Base-by-base conservation (phyloP, 1,284 basidiomycete species). In the Sanghuangporus weigelae region DNA sequence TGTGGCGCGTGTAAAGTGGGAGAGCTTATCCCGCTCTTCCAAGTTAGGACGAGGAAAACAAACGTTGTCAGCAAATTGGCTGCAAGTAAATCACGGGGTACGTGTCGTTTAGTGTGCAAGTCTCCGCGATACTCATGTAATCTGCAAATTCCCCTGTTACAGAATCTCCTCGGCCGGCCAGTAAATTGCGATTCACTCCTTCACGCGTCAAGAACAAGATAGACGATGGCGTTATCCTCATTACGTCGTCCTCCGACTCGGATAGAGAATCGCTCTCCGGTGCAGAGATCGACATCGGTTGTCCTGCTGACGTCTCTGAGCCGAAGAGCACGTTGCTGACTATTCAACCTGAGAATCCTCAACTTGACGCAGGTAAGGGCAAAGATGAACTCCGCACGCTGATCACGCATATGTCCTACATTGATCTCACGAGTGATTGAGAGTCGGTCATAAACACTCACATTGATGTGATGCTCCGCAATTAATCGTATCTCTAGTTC, bases 21-120 rank as follows among this genome's bases (percentile, higher is more conserved):
- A 7, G 79, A 72, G 58, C 78, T 90, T 2, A 69, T 80, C 11
- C 83, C 88, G 11, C 73, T 84, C 26, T 89, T 89, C 72, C 68
- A 69, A 11, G 71, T 71, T n/a, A 73, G 68, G 67, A 78, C 75
- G 31, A 76, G 78, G 6, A 81, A 79, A 69, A 77, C 78, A n/a
- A 69, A 69, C 57, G 67, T 70, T 16, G 67, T 66, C 40, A 78
- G 82, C 68, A 77, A 76, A 51, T 76, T 81, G 74, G 82, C 81
- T 7, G 74, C 80, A 21, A 70, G 69, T 14, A 80, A 74, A 63
- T 71, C 78, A 40, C 79, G 77, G 75, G 84, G 86, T 84, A 69
- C 40, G 68, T 79, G 8, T 36, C 44, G 21, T 14, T 6, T 46
- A 16, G 16, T 14, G 8, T 46, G 16, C 49, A 26, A 26, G 12